Evolutionary conservation across 192 early-diverging fungal species (phyloP).

Genomic region (Coemansia aciculifera): DNA sequence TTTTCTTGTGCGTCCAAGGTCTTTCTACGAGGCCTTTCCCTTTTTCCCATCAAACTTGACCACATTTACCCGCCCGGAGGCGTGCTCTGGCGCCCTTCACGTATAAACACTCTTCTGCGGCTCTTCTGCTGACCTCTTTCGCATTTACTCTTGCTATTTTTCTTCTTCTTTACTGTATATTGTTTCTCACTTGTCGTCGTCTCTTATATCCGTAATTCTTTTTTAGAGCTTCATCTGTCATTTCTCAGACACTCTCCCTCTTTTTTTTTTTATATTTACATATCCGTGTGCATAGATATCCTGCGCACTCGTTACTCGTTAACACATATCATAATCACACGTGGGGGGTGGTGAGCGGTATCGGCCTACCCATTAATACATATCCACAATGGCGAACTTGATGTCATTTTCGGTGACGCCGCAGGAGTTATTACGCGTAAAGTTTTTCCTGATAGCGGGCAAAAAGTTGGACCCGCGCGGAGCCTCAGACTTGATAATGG

Average conservation of each 20-base stretch:
- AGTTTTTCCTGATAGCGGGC: background rate
- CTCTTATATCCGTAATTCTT: background rate
- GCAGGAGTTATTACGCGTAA: slow-evolving; percentile 15
- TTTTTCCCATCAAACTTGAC: background rate
- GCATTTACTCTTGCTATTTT: background rate
- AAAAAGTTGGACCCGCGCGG: slow-evolving; percentile 30
- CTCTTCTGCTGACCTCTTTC: background rate
- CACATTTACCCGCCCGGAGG: background rate
- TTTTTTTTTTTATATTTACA: background rate
- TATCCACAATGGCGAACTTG: background rate
- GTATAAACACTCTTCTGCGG: background rate
- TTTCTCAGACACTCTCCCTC: background rate
- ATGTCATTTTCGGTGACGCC: slow-evolving; percentile 7
- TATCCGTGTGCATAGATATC: slow-evolving; percentile 3
- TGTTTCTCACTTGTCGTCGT: background rate
- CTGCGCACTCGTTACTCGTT: background rate
- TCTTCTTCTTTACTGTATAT: background rate
- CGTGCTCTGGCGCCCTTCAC: background rate
- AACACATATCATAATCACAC: slow-evolving; percentile 24
- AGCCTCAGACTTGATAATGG: slow-evolving; percentile 16
- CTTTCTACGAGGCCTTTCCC: background rate
- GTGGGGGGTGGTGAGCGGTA: background rate
- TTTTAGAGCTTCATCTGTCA: background rate
- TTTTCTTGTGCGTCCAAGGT: background rate
- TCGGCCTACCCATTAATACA: slow-evolving; percentile 26